These are phyloP conservation scores for Coffea eugenioides DNA, from an alignment of 257 asterid genomes.

Conservation along the genomic window DNA sequence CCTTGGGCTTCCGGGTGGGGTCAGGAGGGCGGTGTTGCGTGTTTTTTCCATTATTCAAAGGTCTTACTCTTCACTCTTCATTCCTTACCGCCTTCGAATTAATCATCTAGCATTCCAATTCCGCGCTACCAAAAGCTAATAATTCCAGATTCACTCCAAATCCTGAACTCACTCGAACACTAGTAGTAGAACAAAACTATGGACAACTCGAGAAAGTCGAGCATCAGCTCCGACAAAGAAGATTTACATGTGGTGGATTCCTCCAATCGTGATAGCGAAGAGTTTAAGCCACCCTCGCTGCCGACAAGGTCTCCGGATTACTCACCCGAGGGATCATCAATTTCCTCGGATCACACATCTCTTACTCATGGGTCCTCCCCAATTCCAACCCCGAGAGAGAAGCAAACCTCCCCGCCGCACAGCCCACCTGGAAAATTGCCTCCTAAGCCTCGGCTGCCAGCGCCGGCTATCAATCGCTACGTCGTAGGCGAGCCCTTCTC, in stretches of 20 bases:
- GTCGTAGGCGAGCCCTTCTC: conserved; percentile 29
- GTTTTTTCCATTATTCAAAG: neutral
- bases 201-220: conserved; percentile 12
- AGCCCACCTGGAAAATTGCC: conserved; percentile 14
- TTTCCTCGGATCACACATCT: conserved; percentile 46
- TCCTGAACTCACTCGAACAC: neutral
- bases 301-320: conserved; percentile 33
- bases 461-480: conserved; percentile 28
- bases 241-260: neutral
- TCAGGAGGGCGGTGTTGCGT: neutral
- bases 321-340: conserved; percentile 52
- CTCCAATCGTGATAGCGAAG: neutral
- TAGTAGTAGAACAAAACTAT: neutral
- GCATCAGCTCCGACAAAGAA: conserved; percentile 6
- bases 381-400: conserved; percentile 18
- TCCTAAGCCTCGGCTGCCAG: conserved; percentile 29
- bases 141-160: neutral
- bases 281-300: conserved; percentile 36
- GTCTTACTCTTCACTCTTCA: neutral
- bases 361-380: conserved; percentile 39
- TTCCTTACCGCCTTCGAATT: neutral
- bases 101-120: neutral
- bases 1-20: neutral
- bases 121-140: neutral
- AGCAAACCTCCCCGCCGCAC: conserved; percentile 21